Conservation (phyloP, 441 rosid species). For the Iberis amara region DNA sequence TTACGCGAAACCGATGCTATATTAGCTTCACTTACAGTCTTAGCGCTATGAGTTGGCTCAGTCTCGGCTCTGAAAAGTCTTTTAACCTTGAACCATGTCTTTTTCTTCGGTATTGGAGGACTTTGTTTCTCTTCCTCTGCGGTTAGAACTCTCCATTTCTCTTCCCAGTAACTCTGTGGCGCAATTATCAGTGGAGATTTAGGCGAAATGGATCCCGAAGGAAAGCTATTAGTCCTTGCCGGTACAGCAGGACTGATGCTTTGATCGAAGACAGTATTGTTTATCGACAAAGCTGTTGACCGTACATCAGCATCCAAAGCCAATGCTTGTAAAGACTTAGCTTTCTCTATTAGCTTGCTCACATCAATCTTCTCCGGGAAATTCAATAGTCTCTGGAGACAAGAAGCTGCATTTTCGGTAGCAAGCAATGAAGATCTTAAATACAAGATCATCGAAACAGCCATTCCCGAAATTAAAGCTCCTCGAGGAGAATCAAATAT, state of each 20-base stretch:
- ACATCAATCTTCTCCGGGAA: conserved; percentile 68
- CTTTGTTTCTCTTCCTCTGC: conserved; percentile 57
- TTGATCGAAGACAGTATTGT: conserved; percentile 29
- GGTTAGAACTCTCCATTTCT: conserved; percentile 70
- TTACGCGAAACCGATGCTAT: conserved; percentile 51
- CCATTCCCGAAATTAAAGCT: conserved; percentile 62
- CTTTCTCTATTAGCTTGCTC: conserved; percentile 56
- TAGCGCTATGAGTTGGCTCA: conserved; percentile 48
- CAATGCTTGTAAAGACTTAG: conserved; percentile 63
- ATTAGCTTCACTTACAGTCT: conserved; percentile 30
- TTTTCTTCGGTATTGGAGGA: conserved; percentile 40
- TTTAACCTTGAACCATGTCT: conserved; percentile 63
- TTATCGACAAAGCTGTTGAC: conserved; percentile 27
- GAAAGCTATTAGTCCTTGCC: conserved; percentile 44
- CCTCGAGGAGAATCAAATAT: conserved; percentile 66
- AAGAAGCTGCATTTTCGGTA: conserved; percentile 79
- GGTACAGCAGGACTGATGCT: conserved; percentile 35
- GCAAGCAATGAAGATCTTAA: conserved; percentile 85
- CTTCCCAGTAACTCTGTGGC: conserved; percentile 93
- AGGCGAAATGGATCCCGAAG: conserved; percentile 52
- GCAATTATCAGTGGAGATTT: conserved; percentile 51
- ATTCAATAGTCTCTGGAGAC: conserved; percentile 79
- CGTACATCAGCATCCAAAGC: conserved; percentile 46
- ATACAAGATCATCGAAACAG: conserved; percentile 79
- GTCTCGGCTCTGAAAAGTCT: conserved; percentile 65